phyloP scores from a whole-genome alignment of 2,329 filamentous ascomycete species.

The Byssothecium circinans region DNA sequence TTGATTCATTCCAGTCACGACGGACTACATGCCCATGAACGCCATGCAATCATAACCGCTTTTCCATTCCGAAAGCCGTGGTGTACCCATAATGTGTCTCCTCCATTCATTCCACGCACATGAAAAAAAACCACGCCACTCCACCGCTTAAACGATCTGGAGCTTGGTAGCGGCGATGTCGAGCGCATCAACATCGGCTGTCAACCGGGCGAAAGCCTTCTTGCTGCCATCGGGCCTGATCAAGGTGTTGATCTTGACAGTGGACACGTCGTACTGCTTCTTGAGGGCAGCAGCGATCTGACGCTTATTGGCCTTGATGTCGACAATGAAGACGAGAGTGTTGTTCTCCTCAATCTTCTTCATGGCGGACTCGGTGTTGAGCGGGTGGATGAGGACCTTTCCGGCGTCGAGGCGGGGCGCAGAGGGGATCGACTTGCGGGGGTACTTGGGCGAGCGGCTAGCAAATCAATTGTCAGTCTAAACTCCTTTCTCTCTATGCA shows the following conservation, averaged over 20 bases:
- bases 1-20: conserved; percentile 41
- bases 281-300: conserved; percentile 98
- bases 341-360: conserved; percentile 99
- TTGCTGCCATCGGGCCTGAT: conserved; percentile 97
- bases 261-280: conserved; percentile 99
- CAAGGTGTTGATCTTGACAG: conserved; percentile 98
- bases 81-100: conserved; percentile 35
- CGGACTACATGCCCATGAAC: conserved; percentile 43
- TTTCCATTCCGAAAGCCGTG: conserved; percentile 31
- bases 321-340: conserved; percentile 96
- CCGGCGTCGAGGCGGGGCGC: conserved; percentile 91
- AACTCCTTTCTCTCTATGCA: not conserved
- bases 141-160: conserved; percentile 77
- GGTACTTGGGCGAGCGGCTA: conserved; percentile 84
- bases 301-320: conserved; percentile 92
- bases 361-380: conserved; percentile 99
- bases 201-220: conserved; percentile 98
- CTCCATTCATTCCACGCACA: conserved; percentile 31
- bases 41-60: conserved; percentile 42
- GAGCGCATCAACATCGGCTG: conserved; percentile 94
- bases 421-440: conserved; percentile 90
- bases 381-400: conserved; percentile 94
- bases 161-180: conserved; percentile 99
- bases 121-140: conserved; percentile 4
- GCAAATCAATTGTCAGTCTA: not conserved